Base-by-base conservation (phyloP, 768 basidiomycete genomes). In the Lactifluus hygrophoroides region DNA sequence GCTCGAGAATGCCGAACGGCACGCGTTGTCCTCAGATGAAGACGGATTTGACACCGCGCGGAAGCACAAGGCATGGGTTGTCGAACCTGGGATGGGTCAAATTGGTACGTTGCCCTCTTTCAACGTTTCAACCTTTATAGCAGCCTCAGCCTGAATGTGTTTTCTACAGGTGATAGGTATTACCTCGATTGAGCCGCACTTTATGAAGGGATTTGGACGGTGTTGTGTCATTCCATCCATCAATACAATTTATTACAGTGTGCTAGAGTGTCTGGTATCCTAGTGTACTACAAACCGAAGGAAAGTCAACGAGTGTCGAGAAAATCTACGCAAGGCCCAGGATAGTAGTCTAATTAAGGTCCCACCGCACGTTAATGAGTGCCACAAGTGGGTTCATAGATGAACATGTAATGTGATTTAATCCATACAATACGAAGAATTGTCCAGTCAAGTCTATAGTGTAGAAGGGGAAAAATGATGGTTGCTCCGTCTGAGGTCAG, bases 11-110 rank as follows among this genome's bases (percentile, higher is more conserved):
- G 77, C 78, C 46, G 72, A 78, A 2, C 54, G 51, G 46, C 54
- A 53, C 34, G 79, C 80, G 60, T 76, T 74, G 23, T 69, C 66
- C 58, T 69, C 54, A 1, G 65, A 64, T 27, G 59, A 52, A 34
- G 65, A 65, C 23, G 66, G 61, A 5, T 54, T 56, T 19, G 53
- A 57, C 30, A 32, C 59, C 25, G 73, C 76, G 56, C 80, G 83
- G 11, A 75, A 79, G 46, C 63, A 60, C 34, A 85, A 86, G 68
- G 82, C 86, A 14, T 93, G 90, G 86, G 76, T 87, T 14, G 84
- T 93, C 75, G 81, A 89, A 62, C 91, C 91, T 30, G 91, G 91
- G 13, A 85, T 94, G 82, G 91, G 91, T 0, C 88, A 90, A 54
- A 91, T 93, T 51, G 90, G 90, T 87, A 60, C 44, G 79, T 51